These are phyloP conservation scores for Periconia digitata DNA, from an alignment of 2,329 filamentous ascomycete species.

Conservation along the genomic window DNA sequence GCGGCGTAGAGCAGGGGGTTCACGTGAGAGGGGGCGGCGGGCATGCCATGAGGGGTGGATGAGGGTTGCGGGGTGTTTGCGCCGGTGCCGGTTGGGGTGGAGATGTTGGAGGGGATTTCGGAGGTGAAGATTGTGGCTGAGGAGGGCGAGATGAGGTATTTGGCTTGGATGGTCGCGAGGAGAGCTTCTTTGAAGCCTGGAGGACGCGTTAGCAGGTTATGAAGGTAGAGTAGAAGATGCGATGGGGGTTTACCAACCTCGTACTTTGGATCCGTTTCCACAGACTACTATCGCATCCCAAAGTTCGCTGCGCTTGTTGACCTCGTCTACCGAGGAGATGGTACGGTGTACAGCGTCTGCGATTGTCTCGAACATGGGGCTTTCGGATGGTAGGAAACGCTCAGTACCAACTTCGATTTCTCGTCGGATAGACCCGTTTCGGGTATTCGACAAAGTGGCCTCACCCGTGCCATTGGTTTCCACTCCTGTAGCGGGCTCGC, in stretches of 20 bases:
- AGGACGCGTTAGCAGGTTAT: conserved; percentile 34
- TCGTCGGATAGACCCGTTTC: conserved; percentile 44
- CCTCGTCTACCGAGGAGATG: conserved; percentile 79
- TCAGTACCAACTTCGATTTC: conserved; percentile 79
- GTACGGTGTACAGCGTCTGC: conserved; percentile 81
- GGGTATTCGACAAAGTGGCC: conserved; percentile 13
- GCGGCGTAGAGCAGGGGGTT: conserved; percentile 92
- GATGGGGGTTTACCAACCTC: conserved; percentile 50
- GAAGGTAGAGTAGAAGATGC: conserved; percentile 14
- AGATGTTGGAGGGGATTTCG: conserved; percentile 90
- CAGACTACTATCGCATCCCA: conserved; percentile 94
- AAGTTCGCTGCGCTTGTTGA: conserved; percentile 78
- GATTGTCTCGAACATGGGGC: conserved; percentile 78
- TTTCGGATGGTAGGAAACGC: conserved; percentile 65
- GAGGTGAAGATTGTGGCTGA: conserved; percentile 97
- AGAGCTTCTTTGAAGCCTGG: conserved; percentile 86
- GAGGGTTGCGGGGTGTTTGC: conserved; percentile 80
- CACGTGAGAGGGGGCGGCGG: conserved; percentile 61
- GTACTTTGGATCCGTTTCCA: conserved; percentile 75
- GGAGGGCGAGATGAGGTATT: conserved; percentile 87
- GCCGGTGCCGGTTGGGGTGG: conserved; percentile 86
- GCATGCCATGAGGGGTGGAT: conserved; percentile 44
- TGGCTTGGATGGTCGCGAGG: conserved; percentile 73
- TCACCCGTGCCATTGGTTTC: conserved; percentile 33
- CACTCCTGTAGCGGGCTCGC: conserved; percentile 21